Conservation (phyloP, 176 grass and related monocot species). For the Saccharum officinarum region DNA sequence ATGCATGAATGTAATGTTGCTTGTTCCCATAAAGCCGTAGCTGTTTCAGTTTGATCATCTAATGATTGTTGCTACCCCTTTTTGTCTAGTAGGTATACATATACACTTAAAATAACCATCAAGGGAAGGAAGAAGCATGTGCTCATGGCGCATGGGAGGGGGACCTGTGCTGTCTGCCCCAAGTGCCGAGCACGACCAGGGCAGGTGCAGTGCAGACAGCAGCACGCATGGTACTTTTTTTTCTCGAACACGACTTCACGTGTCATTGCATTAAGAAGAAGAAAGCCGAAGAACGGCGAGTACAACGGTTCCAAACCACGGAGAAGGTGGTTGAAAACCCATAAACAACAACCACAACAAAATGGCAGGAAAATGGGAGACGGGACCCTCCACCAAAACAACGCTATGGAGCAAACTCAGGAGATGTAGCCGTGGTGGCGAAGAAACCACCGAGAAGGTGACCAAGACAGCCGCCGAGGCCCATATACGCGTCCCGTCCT, state of each 20-base stretch:
- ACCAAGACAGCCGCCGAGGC: too few relatives aligned
- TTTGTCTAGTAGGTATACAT: constrained; percentile 39
- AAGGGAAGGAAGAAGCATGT: constrained; percentile 43
- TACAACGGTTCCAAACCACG: too few relatives aligned
- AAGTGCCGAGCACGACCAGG: constrained; percentile 36
- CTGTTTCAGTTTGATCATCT: constrained; percentile 53
- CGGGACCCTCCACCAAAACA: too few relatives aligned
- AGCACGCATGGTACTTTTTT: not conserved
- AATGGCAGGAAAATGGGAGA: too few relatives aligned
- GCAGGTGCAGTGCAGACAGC: constrained; percentile 19
- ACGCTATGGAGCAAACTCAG: too few relatives aligned
- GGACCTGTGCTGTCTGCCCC: constrained; percentile 15
- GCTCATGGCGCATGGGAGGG: constrained; percentile 61
- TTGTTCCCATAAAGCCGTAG: constrained; percentile 46
- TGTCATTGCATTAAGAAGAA: too few relatives aligned
- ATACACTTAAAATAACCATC: constrained; percentile 42
- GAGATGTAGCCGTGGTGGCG: too few relatives aligned
- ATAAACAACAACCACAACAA: too few relatives aligned
- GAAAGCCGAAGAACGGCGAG: too few relatives aligned
- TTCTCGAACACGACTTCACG: too few relatives aligned
- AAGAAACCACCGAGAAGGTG: too few relatives aligned
- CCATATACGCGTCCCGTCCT: not conserved
- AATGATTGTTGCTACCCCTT: constrained; percentile 51
- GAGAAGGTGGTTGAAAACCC: too few relatives aligned
- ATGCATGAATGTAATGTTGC: constrained; percentile 33